These are phyloP conservation scores for Orbilia blumenaviensis DNA, from an alignment of 2,329 filamentous ascomycete species.

Conservation along the genomic window DNA sequence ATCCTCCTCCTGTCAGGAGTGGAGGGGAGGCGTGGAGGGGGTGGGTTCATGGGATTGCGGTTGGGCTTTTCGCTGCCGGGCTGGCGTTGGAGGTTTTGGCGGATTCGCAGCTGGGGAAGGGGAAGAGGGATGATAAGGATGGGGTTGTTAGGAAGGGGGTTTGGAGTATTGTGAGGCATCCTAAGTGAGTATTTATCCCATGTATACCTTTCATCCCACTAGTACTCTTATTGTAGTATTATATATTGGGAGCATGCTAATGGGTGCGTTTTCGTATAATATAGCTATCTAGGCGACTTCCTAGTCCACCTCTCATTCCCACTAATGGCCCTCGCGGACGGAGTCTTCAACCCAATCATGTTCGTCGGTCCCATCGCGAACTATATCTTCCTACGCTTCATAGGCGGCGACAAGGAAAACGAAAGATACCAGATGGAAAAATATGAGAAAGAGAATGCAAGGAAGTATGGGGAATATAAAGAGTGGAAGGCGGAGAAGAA, in stretches of 20 bases:
- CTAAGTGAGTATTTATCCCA: conserved; percentile 67
- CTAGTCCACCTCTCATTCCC: conserved; percentile 70
- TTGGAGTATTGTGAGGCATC: conserved; percentile 71
- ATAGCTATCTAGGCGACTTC: conserved; percentile 70
- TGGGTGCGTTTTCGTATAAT: no score
- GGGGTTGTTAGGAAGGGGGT: conserved; percentile 67
- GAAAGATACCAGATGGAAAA: conserved; percentile 66
- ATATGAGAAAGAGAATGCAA: conserved; percentile 65
- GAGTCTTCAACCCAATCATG: conserved; percentile 67
- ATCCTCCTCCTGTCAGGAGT: conserved; percentile 20
- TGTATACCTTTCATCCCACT: no score
- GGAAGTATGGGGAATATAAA: conserved; percentile 67
- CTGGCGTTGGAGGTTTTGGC: conserved; percentile 68
- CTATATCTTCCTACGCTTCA: conserved; percentile 68
- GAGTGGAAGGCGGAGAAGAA: conserved; percentile 68
- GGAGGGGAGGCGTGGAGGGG: not conserved
- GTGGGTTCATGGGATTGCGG: conserved; percentile 62
- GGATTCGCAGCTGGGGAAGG: conserved; percentile 67
- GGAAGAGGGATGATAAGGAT: conserved; percentile 61
- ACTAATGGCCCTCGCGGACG: conserved; percentile 67
- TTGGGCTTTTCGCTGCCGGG: conserved; percentile 69
- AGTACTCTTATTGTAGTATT: no score
- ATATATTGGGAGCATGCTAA: no score
- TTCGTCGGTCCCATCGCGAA: conserved; percentile 69
- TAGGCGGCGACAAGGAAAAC: conserved; percentile 68